Conservation (phyloP, 2,329 filamentous ascomycete genomes). For the Colletotrichum tropicicola region DNA sequence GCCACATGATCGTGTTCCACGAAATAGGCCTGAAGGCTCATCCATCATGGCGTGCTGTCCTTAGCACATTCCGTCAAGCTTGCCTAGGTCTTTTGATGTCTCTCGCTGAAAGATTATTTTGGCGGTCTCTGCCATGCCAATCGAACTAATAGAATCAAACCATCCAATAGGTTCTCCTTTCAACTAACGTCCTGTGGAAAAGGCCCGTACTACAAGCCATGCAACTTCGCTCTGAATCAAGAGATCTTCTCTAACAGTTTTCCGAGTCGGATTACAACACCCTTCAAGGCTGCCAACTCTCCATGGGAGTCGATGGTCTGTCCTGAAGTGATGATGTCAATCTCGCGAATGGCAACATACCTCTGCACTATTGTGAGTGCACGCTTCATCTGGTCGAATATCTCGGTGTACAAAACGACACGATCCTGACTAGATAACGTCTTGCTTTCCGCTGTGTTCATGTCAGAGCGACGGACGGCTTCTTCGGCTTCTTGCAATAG, state of each 20-base stretch:
- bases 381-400: background rate
- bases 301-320: background rate
- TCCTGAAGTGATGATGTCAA: background rate
- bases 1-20: no score
- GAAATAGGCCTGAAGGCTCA: no score
- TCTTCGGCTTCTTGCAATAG: background rate
- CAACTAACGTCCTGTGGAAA: background rate
- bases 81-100: no score
- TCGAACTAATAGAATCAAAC: no score
- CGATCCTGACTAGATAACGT: background rate
- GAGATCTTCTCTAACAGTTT: background rate
- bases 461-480: background rate
- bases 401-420: background rate
- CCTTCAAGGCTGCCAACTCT: background rate
- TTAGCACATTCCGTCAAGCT: no score
- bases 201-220: no score
- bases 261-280: background rate
- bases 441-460: background rate
- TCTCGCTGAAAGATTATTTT: no score
- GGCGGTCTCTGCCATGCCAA: no score
- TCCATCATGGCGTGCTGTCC: no score
- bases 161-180: no score
- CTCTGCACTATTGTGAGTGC: background rate
- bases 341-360: background rate
- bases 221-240: no score